Conservation (phyloP, 2,329 filamentous ascomycete species). For the Alternaria solani region DNA sequence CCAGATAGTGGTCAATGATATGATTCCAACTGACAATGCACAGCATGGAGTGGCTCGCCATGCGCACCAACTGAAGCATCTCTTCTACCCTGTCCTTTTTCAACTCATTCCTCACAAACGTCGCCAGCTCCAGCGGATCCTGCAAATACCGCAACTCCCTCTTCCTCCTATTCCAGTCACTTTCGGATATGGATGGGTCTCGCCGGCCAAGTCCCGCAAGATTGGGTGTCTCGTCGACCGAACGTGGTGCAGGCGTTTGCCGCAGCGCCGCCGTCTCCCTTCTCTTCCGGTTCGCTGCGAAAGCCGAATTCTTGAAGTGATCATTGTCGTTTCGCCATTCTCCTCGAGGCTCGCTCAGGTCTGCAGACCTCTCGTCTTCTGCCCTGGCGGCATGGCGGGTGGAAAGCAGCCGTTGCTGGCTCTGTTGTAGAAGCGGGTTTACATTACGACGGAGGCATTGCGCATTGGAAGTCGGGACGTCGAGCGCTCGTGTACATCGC, state of each 20-base stretch:
- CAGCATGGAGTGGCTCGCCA: constrained; percentile 70
- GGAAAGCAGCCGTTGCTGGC: constrained; percentile 31
- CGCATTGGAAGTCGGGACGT: constrained; percentile 34
- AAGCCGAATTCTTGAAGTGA: constrained; percentile 38
- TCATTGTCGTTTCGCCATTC: constrained; percentile 22
- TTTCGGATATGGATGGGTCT: constrained; percentile 34
- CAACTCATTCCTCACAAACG: constrained; percentile 71
- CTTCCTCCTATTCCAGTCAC: constrained; percentile 50
- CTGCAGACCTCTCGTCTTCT: constrained; percentile 6
- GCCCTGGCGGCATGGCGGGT: constrained; percentile 20
- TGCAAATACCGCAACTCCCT: constrained; percentile 69
- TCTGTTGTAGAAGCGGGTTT: constrained; percentile 18
- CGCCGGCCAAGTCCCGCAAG: constrained; percentile 37
- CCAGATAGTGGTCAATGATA: constrained; percentile 75
- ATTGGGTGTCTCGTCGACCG: constrained; percentile 22
- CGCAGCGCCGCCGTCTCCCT: constrained; percentile 31
- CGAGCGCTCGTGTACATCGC: constrained; percentile 54
- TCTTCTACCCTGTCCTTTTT: constrained; percentile 67
- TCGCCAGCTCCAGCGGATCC: constrained; percentile 77
- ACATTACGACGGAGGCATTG: constrained; percentile 35
- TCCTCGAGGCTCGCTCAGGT: constrained; percentile 19
- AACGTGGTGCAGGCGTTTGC: constrained; percentile 7
- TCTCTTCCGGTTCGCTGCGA: constrained; percentile 36
- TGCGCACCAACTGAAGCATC: constrained; percentile 72
- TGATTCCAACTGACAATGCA: constrained; percentile 88